A percentile compares a stretch with the other conserved stretches of the same genome.
Conservation (phyloP, 306 rosid species). For the Echinosophora koreensis region DNA sequence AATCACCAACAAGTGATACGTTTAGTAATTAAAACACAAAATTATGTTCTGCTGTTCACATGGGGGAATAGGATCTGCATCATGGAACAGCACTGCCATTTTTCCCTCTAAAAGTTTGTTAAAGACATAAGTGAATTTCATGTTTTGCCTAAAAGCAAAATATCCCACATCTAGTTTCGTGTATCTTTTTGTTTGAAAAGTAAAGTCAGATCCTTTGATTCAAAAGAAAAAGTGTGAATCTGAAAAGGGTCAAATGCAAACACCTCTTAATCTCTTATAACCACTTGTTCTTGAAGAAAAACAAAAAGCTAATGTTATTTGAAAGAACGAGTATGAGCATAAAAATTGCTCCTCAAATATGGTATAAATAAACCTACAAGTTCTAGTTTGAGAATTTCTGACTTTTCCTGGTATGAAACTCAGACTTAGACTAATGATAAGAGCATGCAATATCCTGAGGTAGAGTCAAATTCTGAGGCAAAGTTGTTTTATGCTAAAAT, state of each 20-base stretch:
- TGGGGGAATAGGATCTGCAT: neutral
- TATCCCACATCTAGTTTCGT: neutral
- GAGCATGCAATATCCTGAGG: neutral
- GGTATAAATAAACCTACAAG: neutral
- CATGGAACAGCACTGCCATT: neutral
- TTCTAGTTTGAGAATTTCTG: neutral
- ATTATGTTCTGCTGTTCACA: neutral
- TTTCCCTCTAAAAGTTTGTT: neutral
- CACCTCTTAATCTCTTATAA: neutral
- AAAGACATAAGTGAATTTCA: neutral
- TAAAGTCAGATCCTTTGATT: neutral
- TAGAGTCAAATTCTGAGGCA: neutral
- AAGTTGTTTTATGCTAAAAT: neutral
- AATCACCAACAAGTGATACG: neutral
- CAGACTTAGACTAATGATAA: neutral
- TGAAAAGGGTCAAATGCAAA: conserved; percentile 6
- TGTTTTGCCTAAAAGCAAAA: neutral
- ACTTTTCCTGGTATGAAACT: neutral
- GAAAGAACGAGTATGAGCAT: neutral
- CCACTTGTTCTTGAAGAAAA: neutral
- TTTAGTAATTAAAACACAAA: neutral
- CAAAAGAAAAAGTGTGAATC: neutral
- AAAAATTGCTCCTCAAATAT: neutral
- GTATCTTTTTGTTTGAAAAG: neutral
- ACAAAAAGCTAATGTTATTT: neutral